Base-by-base conservation (phyloP, 129 eudicot genomes). In the Flaveria trinervia region DNA sequence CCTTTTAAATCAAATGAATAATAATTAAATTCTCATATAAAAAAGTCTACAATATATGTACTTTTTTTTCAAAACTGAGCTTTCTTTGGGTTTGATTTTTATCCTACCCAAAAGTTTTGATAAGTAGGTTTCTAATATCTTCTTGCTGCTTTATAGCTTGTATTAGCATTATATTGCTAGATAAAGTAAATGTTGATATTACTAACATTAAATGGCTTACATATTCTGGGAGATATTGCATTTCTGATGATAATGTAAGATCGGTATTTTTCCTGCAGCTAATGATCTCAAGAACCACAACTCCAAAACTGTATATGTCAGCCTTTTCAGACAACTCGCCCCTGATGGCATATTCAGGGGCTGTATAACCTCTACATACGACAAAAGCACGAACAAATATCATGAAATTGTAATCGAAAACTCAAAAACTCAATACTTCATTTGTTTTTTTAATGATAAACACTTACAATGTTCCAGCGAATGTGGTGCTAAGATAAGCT, bases 251-350 rank as follows among this genome's bases (percentile, higher is more conserved):
- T 77, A 90, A 72, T 26, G 80, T 67, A 49, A 90, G 88, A 82
- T 90, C 91, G 1, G 93, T 90, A 68, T 90, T 90, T 64, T 74
- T 86, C 80, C 96, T 78, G 76, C 90, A 80, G 74, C 85, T 84
- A 52, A 90, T 84, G 10, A 90, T 88, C 73, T 90, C 96, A 17
- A 86, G 92, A 39, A 86, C 91, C 68, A 90, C 59, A 80, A 90
- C 96, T 75, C 96, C 96, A 46, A 88, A 90, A 78, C 96, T 90
- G 61, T 90, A 86, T 48, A 90, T 88, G 57, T 90, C 93, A 15
- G 88, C 92, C 81, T 90, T 90, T 73, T 90, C 93, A 45, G 96
- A 85, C 33, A 90, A 71, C 62, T 90, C 96, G 20, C 96, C 96
- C 78, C 89, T 75, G 7, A 90, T 80, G 67, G 88, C 96, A 78